Conservation (phyloP, 805 yeast species). For the Grigorovia jiainica region DNA sequence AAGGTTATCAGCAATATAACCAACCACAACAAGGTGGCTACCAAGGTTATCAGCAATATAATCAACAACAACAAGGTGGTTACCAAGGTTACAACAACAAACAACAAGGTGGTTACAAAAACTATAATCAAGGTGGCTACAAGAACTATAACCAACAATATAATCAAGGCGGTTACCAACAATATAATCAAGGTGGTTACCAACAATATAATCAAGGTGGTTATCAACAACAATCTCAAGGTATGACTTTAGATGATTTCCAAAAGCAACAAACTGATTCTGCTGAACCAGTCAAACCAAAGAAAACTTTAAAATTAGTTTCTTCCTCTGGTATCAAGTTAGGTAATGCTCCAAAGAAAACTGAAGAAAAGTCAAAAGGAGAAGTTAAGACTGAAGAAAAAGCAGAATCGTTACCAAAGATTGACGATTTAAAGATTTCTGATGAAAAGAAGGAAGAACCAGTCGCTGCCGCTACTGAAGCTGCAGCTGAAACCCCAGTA, state of each 20-base stretch:
- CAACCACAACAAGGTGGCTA: constrained; percentile 14
- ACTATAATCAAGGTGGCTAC: constrained; percentile 19
- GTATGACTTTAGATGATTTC: constrained; percentile 76
- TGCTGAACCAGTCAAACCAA: constrained; percentile 40
- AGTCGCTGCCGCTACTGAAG: constrained; percentile 16
- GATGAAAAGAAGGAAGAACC: constrained; percentile 24
- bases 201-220: constrained; percentile 17
- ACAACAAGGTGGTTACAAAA: constrained; percentile 22
- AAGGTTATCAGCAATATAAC: constrained; percentile 13
- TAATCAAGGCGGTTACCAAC: constrained; percentile 8
- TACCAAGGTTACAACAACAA: constrained; percentile 20
- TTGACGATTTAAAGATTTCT: constrained; percentile 23
- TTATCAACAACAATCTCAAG: constrained; percentile 31
- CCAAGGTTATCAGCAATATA: constrained; percentile 22
- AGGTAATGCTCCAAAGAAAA: constrained; percentile 40
- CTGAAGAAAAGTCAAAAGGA: constrained; percentile 22
- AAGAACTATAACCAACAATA: constrained; percentile 2
- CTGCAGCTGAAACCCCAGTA: constrained; percentile 16
- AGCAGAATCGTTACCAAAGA: constrained; percentile 21
- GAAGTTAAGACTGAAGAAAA: constrained; percentile 12
- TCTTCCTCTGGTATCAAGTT: constrained; percentile 57
- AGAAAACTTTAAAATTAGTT: constrained; percentile 59
- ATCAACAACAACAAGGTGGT: constrained; percentile 17
- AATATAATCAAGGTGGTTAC: constrained; percentile 11
- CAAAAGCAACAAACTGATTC: constrained; percentile 50